Evolutionary conservation across 1,284 basidiomycete species (phyloP).

Genomic region (Wallemia mellicola): DNA sequence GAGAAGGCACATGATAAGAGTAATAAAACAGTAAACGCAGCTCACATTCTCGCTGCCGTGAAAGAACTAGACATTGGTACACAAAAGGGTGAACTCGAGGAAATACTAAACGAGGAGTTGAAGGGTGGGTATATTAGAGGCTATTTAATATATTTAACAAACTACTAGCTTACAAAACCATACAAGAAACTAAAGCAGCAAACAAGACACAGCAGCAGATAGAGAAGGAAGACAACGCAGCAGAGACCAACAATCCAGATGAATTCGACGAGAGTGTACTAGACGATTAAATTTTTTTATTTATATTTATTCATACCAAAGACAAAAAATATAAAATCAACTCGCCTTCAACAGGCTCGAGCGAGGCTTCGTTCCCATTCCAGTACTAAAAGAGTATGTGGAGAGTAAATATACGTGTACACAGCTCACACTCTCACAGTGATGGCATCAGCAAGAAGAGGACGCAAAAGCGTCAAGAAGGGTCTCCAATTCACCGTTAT

Average conservation of each 20-base stretch:
- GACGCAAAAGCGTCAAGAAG: conserved; percentile 77
- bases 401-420: background rate
- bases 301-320: too few relatives aligned
- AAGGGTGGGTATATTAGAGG: background rate
- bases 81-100: background rate
- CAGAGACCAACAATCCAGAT: background rate
- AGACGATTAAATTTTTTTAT: background rate
- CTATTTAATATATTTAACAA: background rate
- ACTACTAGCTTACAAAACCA: background rate
- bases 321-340: too few relatives aligned
- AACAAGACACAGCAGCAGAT: background rate
- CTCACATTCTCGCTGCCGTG: background rate
- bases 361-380: too few relatives aligned
- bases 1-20: background rate
- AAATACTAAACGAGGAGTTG: background rate
- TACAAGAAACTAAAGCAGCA: background rate
- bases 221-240: background rate
- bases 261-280: background rate
- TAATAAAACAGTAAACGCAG: background rate
- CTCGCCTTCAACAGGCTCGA: too few relatives aligned
- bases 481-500: conserved; percentile 84
- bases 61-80: background rate
- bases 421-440: background rate
- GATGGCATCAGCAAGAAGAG: conserved; percentile 42
- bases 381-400: background rate